These are phyloP conservation scores for Tulasnella sp. DNA, from an alignment of 768 basidiomycete species.

Conservation along the genomic window DNA sequence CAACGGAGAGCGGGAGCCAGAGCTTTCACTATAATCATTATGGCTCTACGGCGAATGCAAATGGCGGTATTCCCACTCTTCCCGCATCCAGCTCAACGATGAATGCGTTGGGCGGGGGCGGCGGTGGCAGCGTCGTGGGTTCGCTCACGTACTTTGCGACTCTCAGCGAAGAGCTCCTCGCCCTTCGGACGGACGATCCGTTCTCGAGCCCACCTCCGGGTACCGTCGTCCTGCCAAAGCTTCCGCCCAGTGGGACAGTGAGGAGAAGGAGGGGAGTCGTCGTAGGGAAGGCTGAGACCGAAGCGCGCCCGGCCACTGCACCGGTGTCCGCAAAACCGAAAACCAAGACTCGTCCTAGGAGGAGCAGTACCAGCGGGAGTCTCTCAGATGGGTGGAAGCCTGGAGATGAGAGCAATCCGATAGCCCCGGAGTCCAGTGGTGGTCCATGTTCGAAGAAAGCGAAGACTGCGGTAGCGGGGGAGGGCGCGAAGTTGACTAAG, in stretches of 20 bases:
- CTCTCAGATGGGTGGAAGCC: neutral
- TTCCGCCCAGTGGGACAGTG: neutral
- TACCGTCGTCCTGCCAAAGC: neutral
- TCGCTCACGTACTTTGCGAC: neutral
- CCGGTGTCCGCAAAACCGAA: neutral
- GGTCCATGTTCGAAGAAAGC: neutral
- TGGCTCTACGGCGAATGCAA: neutral
- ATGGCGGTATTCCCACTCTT: neutral
- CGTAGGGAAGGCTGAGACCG: neutral
- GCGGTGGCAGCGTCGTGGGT: too few relatives aligned
- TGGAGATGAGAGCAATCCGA: neutral
- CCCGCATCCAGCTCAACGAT: neutral
- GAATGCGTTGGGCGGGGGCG: too few relatives aligned
- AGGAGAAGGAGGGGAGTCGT: neutral
- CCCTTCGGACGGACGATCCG: neutral
- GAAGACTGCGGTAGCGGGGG: neutral
- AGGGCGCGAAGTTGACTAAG: neutral
- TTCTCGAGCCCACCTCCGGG: neutral
- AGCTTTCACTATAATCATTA: neutral
- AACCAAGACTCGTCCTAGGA: neutral
- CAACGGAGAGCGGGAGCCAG: neutral
- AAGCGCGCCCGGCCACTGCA: neutral
- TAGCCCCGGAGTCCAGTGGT: neutral
- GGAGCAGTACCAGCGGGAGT: neutral
- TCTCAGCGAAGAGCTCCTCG: neutral